Percentiles rank a stretch among this genome's conserved stretches.
phyloP scores from a whole-genome alignment of 495 filamentous ascomycete species.

The Xylaria curta region DNA sequence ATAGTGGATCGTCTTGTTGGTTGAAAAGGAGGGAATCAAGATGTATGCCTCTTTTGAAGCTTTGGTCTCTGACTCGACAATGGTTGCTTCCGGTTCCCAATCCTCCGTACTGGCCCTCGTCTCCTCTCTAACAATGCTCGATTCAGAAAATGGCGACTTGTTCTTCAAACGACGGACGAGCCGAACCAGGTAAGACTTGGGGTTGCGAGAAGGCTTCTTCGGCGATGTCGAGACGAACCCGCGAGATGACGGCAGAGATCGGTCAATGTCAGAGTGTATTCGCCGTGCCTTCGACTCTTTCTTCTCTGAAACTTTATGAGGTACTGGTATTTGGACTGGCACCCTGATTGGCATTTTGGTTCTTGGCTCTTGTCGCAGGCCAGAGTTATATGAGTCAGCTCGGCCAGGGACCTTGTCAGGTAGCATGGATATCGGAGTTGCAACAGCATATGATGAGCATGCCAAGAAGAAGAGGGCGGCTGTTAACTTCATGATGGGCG shows the following conservation, averaged over 20 bases:
- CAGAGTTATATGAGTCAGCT: not conserved
- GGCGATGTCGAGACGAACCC: not conserved
- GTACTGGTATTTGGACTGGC: not conserved
- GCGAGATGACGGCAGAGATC: not conserved
- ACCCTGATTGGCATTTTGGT: not conserved
- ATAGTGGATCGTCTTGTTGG: conserved; percentile 34
- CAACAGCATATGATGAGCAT: conserved; percentile 30
- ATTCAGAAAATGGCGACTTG: conserved; percentile 37
- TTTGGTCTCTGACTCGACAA: conserved; percentile 39
- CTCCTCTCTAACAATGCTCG: conserved; percentile 40
- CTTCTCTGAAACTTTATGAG: not conserved
- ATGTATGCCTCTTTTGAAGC: conserved; percentile 34
- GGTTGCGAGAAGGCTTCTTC: conserved; percentile 13
- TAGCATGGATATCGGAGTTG: conserved; percentile 29
- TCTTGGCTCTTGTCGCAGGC: conserved; percentile 17
- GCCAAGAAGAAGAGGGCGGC: conserved; percentile 28
- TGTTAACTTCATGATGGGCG: conserved; percentile 32
- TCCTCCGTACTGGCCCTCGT: conserved; percentile 34
- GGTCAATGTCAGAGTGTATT: not conserved
- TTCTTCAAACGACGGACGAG: conserved; percentile 32
- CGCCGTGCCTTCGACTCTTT: not conserved
- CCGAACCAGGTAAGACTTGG: conserved; percentile 27
- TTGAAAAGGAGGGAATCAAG: conserved; percentile 33
- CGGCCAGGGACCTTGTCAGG: conserved; percentile 27
- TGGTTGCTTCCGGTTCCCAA: conserved; percentile 34